These are phyloP conservation scores for Stachybotrys elegans DNA, from an alignment of 2,329 filamentous ascomycete species.

Conservation along the genomic window DNA sequence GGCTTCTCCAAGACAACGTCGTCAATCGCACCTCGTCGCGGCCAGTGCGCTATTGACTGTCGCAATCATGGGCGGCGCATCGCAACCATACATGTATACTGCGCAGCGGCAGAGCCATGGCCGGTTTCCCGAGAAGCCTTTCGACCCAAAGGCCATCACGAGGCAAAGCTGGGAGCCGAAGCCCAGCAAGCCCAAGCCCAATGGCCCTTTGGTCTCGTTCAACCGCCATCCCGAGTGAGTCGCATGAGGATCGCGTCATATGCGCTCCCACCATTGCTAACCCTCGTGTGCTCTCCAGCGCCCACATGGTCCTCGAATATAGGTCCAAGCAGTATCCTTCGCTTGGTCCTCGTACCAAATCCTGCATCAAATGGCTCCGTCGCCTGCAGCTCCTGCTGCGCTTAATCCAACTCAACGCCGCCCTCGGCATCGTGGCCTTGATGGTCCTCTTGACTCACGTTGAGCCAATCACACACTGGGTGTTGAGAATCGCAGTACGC, in stretches of 20 bases:
- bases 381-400: conserved; percentile 65
- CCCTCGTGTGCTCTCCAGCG: conserved; percentile 27
- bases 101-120: conserved; percentile 43
- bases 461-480: conserved; percentile 62
- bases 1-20: background rate
- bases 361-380: conserved; percentile 64
- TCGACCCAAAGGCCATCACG: conserved; percentile 83
- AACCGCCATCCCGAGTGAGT: conserved; percentile 83
- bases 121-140: conserved; percentile 51
- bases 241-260: background rate
- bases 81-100: conserved; percentile 69
- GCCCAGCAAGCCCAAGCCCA: conserved; percentile 56
- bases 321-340: conserved; percentile 56
- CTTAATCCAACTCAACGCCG: conserved; percentile 60
- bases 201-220: conserved; percentile 75
- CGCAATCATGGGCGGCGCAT: conserved; percentile 20
- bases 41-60: too few species aligned
- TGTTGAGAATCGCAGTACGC: conserved; percentile 71
- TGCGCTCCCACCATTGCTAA: background rate
- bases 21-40: conserved; percentile 8
- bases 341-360: conserved; percentile 67
- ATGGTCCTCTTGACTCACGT: conserved; percentile 72
- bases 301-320: conserved; percentile 60
- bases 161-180: conserved; percentile 69
- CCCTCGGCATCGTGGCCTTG: conserved; percentile 66